Base-by-base conservation (phyloP, 495 filamentous ascomycete genomes). In the Xylaria intraflava region DNA sequence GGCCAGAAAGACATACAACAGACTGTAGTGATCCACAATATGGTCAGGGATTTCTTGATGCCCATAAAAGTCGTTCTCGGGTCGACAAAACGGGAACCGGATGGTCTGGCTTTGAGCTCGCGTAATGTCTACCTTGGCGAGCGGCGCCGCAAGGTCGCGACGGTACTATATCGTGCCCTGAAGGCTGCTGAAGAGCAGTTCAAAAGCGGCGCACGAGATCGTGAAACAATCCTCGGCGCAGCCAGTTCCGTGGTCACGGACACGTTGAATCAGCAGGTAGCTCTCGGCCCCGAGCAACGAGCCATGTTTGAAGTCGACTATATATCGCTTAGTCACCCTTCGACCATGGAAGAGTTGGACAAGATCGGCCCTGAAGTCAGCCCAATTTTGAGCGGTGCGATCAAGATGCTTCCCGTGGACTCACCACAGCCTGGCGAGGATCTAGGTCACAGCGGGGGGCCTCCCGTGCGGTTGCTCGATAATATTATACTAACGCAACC, bases 1-100 rank as follows among this genome's bases (percentile, higher is more conserved):
- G 93, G 93, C 1, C 94, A 97, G 71, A 97, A 99, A 72, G 93
- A 99, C 62, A 82, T 96, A 16, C 93, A 99, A 70, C 93, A 99
- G 72, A 94, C 89, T 0, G 87, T 92, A 7, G 79, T 99, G 6
- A 88, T 99, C 62, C 82, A 80, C 66, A 80, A 87, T 7, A 80
- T 99, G 82, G 87, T 96, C 3, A 71, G 80, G 57, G 93, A 99
- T 63, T 91, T 99, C 57, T 84, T 87, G 64, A 61, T 97, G n/a
- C 79, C 85, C 20, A 86, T 80, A 2, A 78, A 89, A 40, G 82
- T 97, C 1, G 73, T 83, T 5, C 75, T 97, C 31, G 83, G 85
- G 2, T 66, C 78, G 4, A 98, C 93, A 1, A 68, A 79, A 35
- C 76, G 93, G n/a, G 90, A 94, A 53, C 44, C 65, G 1, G 89